phyloP scores from a whole-genome alignment of 129 eudicot species.

The Pulicaria dysenterica region DNA sequence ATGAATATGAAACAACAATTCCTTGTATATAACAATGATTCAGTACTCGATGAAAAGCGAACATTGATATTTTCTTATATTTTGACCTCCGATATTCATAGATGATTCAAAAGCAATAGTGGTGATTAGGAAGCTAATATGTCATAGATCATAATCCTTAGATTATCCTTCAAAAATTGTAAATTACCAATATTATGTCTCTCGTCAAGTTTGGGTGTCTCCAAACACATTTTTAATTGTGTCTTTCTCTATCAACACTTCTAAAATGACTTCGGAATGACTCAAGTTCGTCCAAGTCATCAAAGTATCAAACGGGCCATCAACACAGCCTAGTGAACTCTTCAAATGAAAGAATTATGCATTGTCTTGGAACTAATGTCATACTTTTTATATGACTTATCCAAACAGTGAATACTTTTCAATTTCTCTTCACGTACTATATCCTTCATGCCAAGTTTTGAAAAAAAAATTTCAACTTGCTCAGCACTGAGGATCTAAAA shows the following conservation, averaged over 20 bases:
- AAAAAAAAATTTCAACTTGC: neutral
- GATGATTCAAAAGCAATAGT: too few relatives aligned
- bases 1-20: too few relatives aligned
- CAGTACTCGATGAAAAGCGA: too few relatives aligned
- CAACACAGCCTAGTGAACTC: neutral
- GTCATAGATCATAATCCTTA: neutral
- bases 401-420: neutral
- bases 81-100: too few relatives aligned
- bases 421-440: neutral
- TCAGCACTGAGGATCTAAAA: neutral
- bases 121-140: too few relatives aligned
- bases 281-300: neutral
- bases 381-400: neutral
- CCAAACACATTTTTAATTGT: neutral
- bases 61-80: too few relatives aligned
- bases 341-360: neutral
- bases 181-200: neutral
- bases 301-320: neutral
- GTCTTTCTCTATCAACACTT: neutral
- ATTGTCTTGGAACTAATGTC: neutral
- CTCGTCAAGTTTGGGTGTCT: neutral
- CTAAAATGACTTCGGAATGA: neutral
- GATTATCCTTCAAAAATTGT: neutral
- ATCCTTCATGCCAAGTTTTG: neutral
- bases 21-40: too few relatives aligned